phyloP scores from a whole-genome alignment of 139 green algal genomes.

The Penium margaritaceum region DNA sequence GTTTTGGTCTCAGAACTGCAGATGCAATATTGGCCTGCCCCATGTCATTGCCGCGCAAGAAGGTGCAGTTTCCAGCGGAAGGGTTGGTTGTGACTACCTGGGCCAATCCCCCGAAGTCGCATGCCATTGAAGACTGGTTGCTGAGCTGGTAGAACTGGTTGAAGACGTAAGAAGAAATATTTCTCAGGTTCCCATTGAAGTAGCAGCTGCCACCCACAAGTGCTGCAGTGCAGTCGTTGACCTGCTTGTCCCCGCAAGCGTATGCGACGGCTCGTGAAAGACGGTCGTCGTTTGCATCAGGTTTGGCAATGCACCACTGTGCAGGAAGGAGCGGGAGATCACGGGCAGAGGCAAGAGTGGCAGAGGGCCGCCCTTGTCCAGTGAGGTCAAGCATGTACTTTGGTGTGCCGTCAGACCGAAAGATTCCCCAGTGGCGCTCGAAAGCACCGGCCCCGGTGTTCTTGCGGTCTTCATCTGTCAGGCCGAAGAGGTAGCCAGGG shows the following conservation, averaged over 20 bases:
- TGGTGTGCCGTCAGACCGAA: slow-evolving; percentile 4
- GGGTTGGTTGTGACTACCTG: slow-evolving; percentile 3
- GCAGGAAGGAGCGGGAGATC: neutral
- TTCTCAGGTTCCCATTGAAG: neutral
- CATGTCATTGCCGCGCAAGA: too few species aligned
- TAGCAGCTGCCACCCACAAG: neutral
- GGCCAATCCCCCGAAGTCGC: slow-evolving; percentile 1
- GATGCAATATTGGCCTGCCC: too few species aligned
- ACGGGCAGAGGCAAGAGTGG: neutral
- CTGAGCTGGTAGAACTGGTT: slow-evolving; percentile 14
- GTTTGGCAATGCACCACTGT: slow-evolving; percentile 3
- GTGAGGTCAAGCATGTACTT: slow-evolving; percentile 27
- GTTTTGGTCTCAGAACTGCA: too few species aligned
- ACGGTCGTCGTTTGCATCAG: neutral
- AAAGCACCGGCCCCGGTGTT: slow-evolving; percentile 4
- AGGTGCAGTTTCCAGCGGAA: neutral
- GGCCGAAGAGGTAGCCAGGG: slow-evolving; percentile 17
- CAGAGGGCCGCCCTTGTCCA: neutral
- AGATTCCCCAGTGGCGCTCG: slow-evolving; percentile 33
- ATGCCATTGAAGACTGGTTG: neutral
- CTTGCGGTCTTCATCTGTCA: slow-evolving; percentile 24
- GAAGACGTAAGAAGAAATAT: slow-evolving; percentile 1
- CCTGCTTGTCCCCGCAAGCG: neutral
- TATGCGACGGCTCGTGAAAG: neutral
- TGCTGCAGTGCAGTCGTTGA: slow-evolving; percentile 3